Evolutionary conservation across 345 rosid genomes (phyloP).

Genomic region (Toxicodendron radicans): DNA sequence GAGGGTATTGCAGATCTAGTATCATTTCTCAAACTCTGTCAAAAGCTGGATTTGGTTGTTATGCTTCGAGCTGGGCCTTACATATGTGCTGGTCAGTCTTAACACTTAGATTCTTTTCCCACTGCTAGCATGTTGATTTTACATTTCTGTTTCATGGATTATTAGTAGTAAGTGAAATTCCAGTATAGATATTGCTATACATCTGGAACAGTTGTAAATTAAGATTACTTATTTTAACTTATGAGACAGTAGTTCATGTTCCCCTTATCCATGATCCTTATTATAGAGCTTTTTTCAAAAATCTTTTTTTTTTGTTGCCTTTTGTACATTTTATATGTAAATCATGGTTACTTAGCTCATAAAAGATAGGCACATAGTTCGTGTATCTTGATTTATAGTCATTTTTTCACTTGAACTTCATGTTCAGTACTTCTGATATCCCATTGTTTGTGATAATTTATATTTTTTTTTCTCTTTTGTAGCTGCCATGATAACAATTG

Average conservation of each 20-base stretch:
- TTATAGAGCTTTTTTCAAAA: no score
- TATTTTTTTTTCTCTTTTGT: neutral
- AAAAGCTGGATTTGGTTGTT: slow-evolving; percentile 74
- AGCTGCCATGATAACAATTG: slow-evolving; percentile 3
- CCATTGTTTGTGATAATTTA: neutral
- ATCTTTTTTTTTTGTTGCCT: no score
- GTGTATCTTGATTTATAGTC: no score
- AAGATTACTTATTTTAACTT: no score
- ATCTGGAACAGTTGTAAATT: no score
- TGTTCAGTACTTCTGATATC: neutral
- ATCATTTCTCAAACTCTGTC: slow-evolving; percentile 74
- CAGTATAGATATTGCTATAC: no score
- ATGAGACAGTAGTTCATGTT: no score
- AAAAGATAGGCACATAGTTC: no score
- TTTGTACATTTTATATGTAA: no score
- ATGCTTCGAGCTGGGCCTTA: slow-evolving; percentile 97
- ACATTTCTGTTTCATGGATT: neutral
- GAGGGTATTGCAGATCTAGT: slow-evolving; percentile 76
- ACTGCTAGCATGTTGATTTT: neutral
- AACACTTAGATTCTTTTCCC: neutral
- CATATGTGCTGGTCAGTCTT: slow-evolving; percentile 76
- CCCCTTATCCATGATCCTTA: no score
- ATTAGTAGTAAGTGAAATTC: neutral
- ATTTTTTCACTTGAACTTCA: neutral
- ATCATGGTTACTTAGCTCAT: no score